Percentiles rank a stretch among this genome's conserved stretches.
Evolutionary conservation across 2,329 filamentous ascomycete genomes (phyloP).

Genomic region (Aspergillus fijiensis): DNA sequence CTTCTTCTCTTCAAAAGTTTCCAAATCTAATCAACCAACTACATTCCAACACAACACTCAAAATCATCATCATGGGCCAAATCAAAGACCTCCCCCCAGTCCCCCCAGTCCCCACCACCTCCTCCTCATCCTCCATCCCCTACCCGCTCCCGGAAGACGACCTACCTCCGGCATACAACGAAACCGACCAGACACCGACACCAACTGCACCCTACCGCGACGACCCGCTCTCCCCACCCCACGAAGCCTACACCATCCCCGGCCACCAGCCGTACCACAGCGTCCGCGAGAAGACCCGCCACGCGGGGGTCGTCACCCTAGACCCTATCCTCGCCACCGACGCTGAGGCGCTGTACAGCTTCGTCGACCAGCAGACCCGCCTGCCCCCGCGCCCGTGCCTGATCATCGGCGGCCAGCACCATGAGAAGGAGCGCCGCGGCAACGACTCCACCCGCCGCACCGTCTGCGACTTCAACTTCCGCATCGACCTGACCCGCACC

Average conservation of each 20-base stretch:
- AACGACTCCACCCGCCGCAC: conserved; percentile 20
- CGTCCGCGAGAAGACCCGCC: conserved; percentile 9
- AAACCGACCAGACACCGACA: not conserved
- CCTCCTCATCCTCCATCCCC: not conserved
- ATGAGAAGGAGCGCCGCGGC: conserved; percentile 32
- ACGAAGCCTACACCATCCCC: not conserved
- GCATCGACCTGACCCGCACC: conserved; percentile 24
- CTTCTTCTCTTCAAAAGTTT: not conserved
- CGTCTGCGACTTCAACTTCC: conserved; percentile 33
- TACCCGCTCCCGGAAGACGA: not conserved
- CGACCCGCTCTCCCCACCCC: not conserved
- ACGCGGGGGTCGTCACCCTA: conserved; percentile 8
- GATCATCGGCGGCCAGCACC: conserved; percentile 56
- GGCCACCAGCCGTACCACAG: conserved; percentile 4
- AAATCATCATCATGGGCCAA: not conserved
- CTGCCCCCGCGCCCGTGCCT: conserved; percentile 56
- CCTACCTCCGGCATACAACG: conserved; percentile 1
- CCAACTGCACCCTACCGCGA: not conserved
- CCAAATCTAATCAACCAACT: not conserved
- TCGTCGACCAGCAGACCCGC: conserved; percentile 37
- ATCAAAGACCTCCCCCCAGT: not conserved
- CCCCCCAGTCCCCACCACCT: not conserved
- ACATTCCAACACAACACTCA: not conserved
- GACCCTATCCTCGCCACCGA: conserved; percentile 11
- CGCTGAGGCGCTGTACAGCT: conserved; percentile 39